Conservation (phyloP, 345 rosid genomes). For the Turnera subulata region DNA sequence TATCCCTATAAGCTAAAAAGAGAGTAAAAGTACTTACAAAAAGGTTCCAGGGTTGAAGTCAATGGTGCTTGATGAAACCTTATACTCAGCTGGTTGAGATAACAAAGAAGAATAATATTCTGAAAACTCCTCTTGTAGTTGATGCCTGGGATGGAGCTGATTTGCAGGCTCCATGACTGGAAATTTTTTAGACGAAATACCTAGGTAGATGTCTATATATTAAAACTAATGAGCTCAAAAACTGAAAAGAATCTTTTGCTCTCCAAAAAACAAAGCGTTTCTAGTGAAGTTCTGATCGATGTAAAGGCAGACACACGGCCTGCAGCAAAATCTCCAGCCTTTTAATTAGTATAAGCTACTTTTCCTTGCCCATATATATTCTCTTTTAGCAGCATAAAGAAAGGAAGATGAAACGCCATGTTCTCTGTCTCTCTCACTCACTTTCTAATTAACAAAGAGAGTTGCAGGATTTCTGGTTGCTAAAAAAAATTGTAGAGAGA, state of each 20-base stretch:
- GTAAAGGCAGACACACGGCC: neutral
- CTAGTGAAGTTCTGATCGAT: no score
- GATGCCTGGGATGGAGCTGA: conserved; percentile 20
- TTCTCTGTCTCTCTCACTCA: neutral
- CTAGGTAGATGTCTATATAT: no score
- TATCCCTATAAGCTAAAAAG: neutral
- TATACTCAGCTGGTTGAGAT: conserved; percentile 2
- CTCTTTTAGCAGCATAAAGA: conserved; percentile 1
- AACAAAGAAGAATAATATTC: conserved; percentile 18
- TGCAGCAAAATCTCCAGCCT: neutral
- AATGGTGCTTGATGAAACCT: conserved; percentile 6
- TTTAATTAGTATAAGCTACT: neutral
- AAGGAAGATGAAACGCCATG: neutral
- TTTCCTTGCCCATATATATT: neutral
- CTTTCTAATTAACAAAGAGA: no score
- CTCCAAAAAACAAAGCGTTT: neutral
- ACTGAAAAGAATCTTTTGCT: neutral
- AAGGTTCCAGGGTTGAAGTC: conserved; percentile 14
- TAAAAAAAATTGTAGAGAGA: no score
- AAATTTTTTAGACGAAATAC: neutral
- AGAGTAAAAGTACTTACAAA: conserved; percentile 17
- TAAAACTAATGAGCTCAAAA: neutral
- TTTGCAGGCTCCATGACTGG: conserved; percentile 30
- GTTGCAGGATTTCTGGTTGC: no score
- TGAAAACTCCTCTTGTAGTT: conserved; percentile 23